A percentile compares a stretch with the other conserved stretches of the same genome.
These are phyloP conservation scores for Cyathus striatus DNA, from an alignment of 768 basidiomycete species.

Conservation along the genomic window DNA sequence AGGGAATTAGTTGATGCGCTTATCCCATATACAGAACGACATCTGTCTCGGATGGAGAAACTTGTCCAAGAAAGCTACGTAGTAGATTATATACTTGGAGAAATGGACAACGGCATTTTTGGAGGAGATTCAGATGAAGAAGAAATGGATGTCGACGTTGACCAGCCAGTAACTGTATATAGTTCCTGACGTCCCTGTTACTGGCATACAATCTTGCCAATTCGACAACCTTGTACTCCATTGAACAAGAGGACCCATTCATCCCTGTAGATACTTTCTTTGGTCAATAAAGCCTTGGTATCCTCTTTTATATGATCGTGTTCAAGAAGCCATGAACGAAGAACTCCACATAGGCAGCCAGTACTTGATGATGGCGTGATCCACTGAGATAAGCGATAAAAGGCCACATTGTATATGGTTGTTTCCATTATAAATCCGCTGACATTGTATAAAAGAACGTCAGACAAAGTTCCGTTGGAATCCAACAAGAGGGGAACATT, in stretches of 20 bases:
- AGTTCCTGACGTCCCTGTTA: background rate
- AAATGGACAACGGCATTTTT: slow-evolving; percentile 83
- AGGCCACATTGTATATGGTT: slow-evolving; percentile 68
- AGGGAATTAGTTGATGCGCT: slow-evolving; percentile 81
- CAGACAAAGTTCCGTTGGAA: slow-evolving; percentile 27
- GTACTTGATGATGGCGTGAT: slow-evolving; percentile 54
- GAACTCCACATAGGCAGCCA: slow-evolving; percentile 71
- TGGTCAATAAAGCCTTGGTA: slow-evolving; percentile 32
- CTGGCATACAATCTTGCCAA: slow-evolving; percentile 38
- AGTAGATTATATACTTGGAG: slow-evolving; percentile 81
- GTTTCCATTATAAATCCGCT: slow-evolving; percentile 53
- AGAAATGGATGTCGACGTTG: slow-evolving; percentile 35
- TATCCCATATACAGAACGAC: slow-evolving; percentile 93
- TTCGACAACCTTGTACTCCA: slow-evolving; percentile 62
- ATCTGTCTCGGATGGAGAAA: slow-evolving; percentile 79
- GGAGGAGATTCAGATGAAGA: slow-evolving; percentile 40
- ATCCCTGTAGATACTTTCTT: slow-evolving; percentile 38
- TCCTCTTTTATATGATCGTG: slow-evolving; percentile 52
- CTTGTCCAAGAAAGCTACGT: slow-evolving; percentile 94
- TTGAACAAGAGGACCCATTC: slow-evolving; percentile 72
- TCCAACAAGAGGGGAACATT: slow-evolving; percentile 30
- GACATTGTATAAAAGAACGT: slow-evolving; percentile 63
- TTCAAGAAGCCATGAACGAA: slow-evolving; percentile 65
- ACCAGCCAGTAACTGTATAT: too few species aligned
- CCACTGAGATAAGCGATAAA: slow-evolving; percentile 55